Evolutionary conservation across 352 stramenopile genomes (phyloP), one percentile per base, ranked within the genome.

Genomic region (Globisporangium nodosum): DNA sequence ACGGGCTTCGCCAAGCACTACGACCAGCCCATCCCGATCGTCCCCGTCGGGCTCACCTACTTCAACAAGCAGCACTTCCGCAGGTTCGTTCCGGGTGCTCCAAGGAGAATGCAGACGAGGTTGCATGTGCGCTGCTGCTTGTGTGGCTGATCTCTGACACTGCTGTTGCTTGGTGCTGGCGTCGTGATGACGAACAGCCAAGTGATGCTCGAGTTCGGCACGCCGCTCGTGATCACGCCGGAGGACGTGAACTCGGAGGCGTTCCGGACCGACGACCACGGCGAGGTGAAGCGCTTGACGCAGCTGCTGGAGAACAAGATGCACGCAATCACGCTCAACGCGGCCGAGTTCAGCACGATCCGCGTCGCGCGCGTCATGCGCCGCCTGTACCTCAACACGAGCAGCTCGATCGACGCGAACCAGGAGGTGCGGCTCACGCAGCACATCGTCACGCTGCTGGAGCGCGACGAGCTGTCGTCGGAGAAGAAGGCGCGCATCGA

Each of bases 41-140:
- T 92, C 27, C 81, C 81, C 0, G 58, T 92, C 1, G 81, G 81
- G 2, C 67, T 92, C 46, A 92, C 78, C 54, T 92, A 92, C 65
- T 92, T 92, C 66, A 92, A 88, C 63, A 92, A 92, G 64, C 75
- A 88, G 47, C 81, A 79, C 52, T 92, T 92, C 58, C 73, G 81
- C 45, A 81, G 66, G 62, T 73, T 61, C 18, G 50, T 15, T 4
- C 13, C 40, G 24, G 24, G 24, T 27, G 24, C 24, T 27, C 24
- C 24, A 27, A 27, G 24, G 24, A 27, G 24, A 27, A 27, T 27
- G 24, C 24, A 27, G 24, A 27, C 24, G 24, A 27, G 24, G 1
- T 27, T 27, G 5, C 37, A 11, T 15, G 37, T 21, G 40, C 40
- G 40, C 40, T 48, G 40, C 1, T 4, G 40, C 12, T 4, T 5